Base-by-base conservation (phyloP, 352 stramenopile genomes). In the Pilasporangium apinafurcum region DNA sequence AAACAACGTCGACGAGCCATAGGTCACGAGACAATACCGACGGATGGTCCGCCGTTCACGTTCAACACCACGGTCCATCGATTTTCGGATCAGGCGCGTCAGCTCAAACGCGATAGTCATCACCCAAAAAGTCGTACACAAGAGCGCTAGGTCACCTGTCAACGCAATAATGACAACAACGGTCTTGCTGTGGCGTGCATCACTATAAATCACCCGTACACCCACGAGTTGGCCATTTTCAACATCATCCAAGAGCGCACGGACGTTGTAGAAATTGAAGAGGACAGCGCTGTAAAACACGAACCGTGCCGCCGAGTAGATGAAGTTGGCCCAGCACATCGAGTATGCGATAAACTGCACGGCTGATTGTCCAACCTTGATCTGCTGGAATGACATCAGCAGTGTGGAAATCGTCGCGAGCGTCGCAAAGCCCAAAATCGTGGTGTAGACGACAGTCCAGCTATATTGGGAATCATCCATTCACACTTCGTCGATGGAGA, bases 281-380 rank as follows among this genome's bases (percentile, higher is more conserved):
- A 85, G 39, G 26, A 80, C 70, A 8, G 60, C 59, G 5, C 76
- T 33, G 54, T 88, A 86, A 37, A 86, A 76, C 20, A 70, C 43
- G 28, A 81, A 58, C 10, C 70, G 62, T 9, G 49, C 39, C 14
- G 75, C 44, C 44, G 70, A 73, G 59, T 82, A 86, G 48, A 86
- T 38, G 21, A 83, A 83, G 55, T 80, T 77, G 34, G 69, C 41
- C n/a, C 71, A 56, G 29, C 70, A 79, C 5, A 88, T 57, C 55
- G 76, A 76, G 49, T 80, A 74, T 25, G 68, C 78, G 49, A 86
- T 64, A 47, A 73, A 85, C 53, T 88, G 76, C 47, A 83, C 73
- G 17, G 76, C 73, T 34, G 72, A 86, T 24, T 76, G 61, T 34
- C 48, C 29, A 16, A 73, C 56, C 16, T 85, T 66, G 30, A 75